phyloP scores from a whole-genome alignment of 345 rosid species.

The Salix exigua region DNA sequence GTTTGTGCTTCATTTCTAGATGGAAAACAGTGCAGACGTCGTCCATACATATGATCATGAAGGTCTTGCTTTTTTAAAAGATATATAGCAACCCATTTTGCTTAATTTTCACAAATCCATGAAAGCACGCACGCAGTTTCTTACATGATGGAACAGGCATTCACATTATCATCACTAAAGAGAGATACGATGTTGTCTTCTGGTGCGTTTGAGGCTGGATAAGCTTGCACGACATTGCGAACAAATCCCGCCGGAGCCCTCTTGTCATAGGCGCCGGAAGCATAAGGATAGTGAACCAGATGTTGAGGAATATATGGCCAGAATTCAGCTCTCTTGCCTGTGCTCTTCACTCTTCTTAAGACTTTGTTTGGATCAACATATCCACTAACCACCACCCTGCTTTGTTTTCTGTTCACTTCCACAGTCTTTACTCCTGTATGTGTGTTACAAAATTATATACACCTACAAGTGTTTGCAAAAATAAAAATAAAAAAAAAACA shows the following conservation, averaged over 20 bases:
- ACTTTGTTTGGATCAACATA: slow-evolving; percentile 64
- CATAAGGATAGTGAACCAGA: slow-evolving; percentile 51
- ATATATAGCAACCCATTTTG: not conserved
- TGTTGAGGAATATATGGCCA: slow-evolving; percentile 81
- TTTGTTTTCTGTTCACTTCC: slow-evolving; percentile 57
- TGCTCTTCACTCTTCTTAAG: slow-evolving; percentile 56
- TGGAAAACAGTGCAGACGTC: not conserved
- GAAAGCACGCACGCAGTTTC: not conserved
- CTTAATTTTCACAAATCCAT: not conserved
- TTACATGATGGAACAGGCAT: slow-evolving; percentile 72
- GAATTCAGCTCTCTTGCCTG: slow-evolving; percentile 65
- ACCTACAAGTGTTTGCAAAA: not conserved
- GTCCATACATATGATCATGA: not conserved
- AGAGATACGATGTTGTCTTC: slow-evolving; percentile 51
- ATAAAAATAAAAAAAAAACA: too few relatives aligned
- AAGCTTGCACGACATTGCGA: slow-evolving; percentile 55
- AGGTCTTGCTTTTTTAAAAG: slow-evolving; percentile 1
- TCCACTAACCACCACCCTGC: slow-evolving; percentile 53
- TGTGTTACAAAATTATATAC: not conserved
- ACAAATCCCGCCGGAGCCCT: slow-evolving; percentile 59
- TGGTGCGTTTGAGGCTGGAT: slow-evolving; percentile 36
- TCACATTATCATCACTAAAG: slow-evolving; percentile 75
- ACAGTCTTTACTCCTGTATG: slow-evolving; percentile 52
- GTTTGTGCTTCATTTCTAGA: too few relatives aligned
- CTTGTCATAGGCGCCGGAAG: slow-evolving; percentile 52